Evolutionary conservation across 2,329 filamentous ascomycete species (phyloP).

Genomic region (Biscogniauxia sp.): DNA sequence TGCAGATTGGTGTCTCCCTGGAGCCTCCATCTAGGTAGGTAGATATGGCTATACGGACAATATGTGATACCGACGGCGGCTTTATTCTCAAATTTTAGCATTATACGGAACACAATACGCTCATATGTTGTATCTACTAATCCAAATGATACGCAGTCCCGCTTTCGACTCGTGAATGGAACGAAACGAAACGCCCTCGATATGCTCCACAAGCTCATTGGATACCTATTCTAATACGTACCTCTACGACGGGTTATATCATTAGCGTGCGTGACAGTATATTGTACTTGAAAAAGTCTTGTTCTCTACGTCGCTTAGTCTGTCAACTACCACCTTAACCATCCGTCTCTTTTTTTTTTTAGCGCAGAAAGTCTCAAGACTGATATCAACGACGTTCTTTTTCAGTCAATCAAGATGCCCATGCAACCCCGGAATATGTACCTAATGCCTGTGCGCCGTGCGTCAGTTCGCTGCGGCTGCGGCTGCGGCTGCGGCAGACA

Average conservation of each 20-base stretch:
- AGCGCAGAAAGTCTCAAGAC: background rate
- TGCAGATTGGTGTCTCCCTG: background rate
- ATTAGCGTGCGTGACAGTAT: too few relatives aligned
- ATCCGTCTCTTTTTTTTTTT: background rate
- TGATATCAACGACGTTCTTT: too few relatives aligned
- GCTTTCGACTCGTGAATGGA: too few relatives aligned
- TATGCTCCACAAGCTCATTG: too few relatives aligned
- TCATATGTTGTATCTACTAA: too few relatives aligned
- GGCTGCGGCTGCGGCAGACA: background rate
- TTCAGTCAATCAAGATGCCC: background rate
- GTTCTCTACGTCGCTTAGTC: background rate
- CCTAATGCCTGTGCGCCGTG: background rate
- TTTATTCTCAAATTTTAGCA: background rate
- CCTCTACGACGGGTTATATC: too few relatives aligned
- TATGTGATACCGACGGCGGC: background rate
- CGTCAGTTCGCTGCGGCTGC: background rate
- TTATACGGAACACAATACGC: too few relatives aligned
- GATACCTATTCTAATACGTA: too few relatives aligned
- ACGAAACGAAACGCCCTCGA: too few relatives aligned
- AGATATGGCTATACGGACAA: background rate
- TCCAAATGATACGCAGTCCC: too few relatives aligned
- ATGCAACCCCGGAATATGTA: background rate
- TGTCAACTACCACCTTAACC: background rate
- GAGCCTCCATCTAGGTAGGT: too few relatives aligned
- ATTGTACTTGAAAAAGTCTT: too few relatives aligned